A percentile compares a stretch with the other conserved stretches of the same genome.
Conservation (phyloP, 2,329 filamentous ascomycete species). For the Mycogone perniciosa region DNA sequence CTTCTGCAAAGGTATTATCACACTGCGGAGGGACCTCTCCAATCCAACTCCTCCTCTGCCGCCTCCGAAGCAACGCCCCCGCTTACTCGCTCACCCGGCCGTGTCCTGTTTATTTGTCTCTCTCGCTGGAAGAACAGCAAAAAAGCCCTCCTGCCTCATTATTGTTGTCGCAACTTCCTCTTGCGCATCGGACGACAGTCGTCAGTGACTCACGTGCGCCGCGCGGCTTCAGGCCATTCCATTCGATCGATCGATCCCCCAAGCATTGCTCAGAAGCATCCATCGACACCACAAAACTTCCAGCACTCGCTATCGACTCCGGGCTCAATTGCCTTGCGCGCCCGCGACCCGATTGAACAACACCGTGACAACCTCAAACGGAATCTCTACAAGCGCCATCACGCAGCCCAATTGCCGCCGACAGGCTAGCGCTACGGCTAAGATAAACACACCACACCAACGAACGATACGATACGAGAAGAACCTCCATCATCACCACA, state of each 20-base stretch:
- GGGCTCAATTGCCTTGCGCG: no score
- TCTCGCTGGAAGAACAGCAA: neutral
- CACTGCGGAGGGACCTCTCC: neutral
- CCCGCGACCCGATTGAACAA: neutral
- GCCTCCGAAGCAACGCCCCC: neutral
- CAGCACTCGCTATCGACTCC: neutral
- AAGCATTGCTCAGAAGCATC: no score
- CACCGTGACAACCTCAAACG: neutral
- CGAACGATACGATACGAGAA: neutral
- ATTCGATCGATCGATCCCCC: conserved; percentile 4
- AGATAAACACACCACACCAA: neutral
- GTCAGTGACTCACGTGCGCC: conserved; percentile 8
- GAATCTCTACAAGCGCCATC: no score
- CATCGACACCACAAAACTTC: neutral
- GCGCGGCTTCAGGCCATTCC: conserved; percentile 1
- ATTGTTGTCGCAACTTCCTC: conserved; percentile 5
- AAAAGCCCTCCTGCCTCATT: conserved; percentile 3
- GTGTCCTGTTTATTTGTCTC: conserved; percentile 4
- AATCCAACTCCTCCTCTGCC: conserved; percentile 2
- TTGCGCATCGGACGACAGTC: neutral
- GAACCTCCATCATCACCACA: neutral
- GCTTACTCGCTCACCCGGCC: neutral
- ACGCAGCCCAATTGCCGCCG: neutral
- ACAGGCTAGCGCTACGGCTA: conserved; percentile 1
- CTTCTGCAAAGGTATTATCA: neutral